Evolutionary conservation across 2,329 filamentous ascomycete species (phyloP).

Genomic region (Bertia moriformis): DNA sequence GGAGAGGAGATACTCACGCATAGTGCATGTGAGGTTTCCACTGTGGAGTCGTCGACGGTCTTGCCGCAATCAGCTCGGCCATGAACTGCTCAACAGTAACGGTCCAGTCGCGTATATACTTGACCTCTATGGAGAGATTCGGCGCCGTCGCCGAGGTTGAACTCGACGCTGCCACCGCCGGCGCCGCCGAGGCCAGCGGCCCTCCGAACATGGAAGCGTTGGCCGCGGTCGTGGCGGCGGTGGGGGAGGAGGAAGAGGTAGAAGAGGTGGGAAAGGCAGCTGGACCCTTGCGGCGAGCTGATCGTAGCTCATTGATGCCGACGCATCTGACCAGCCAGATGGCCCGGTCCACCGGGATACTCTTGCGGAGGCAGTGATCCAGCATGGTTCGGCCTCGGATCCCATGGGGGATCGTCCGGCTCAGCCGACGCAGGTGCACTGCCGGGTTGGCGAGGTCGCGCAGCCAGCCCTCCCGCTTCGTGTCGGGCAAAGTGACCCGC

Average conservation of each 20-base stretch:
- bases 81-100: slow-evolving; percentile 79
- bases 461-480: slow-evolving; percentile 84
- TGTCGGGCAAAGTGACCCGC: slow-evolving; percentile 83
- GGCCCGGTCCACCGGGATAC: slow-evolving; percentile 72
- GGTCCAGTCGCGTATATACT: slow-evolving; percentile 93
- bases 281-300: no score
- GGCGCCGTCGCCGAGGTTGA: no score
- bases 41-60: no score
- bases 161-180: no score
- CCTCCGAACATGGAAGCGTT: slow-evolving; percentile 62
- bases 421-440: slow-evolving; percentile 73
- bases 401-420: slow-evolving; percentile 86
- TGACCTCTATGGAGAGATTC: slow-evolving; percentile 45
- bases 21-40: slow-evolving; percentile 77
- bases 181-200: no score
- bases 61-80: slow-evolving; percentile 48
- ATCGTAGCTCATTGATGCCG: slow-evolving; percentile 85
- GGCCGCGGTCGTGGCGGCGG: slow-evolving; percentile 77
- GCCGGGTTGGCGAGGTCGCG: slow-evolving; percentile 76
- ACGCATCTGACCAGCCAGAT: slow-evolving; percentile 95
- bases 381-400: slow-evolving; percentile 75
- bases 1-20: slow-evolving; percentile 38
- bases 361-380: slow-evolving; percentile 83
- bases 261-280: no score
- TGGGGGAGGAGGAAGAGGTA: no score